A percentile compares a stretch with the other conserved stretches of the same genome.
Conservation (phyloP, 148 eudicot species). For the Cornus suecica region DNA sequence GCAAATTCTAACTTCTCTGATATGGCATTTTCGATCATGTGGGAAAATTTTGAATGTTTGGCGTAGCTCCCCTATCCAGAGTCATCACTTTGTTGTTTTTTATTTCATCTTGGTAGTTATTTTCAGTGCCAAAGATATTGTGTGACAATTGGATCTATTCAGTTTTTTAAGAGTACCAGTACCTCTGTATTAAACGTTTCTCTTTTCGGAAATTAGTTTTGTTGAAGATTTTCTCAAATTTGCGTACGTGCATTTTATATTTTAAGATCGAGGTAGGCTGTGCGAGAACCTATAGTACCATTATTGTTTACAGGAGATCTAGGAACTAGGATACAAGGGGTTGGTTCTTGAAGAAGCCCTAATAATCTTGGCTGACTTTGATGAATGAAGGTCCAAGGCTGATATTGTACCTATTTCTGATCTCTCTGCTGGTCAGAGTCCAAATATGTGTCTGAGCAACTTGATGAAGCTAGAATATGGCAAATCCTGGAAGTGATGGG, state of each 20-base stretch:
- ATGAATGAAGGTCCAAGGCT: too few species aligned
- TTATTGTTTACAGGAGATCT: too few species aligned
- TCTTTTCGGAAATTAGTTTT: neutral
- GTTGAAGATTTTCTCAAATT: neutral
- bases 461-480: too few species aligned
- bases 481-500: too few species aligned
- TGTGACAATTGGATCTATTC: slow-evolving; percentile 5
- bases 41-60: neutral
- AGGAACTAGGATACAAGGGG: too few species aligned
- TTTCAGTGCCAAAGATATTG: neutral
- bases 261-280: neutral
- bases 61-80: neutral
- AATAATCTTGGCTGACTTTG: too few species aligned
- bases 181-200: neutral
- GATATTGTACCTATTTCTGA: too few species aligned
- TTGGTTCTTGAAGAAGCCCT: neutral
- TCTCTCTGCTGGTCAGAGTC: too few species aligned
- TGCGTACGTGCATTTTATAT: neutral
- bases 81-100: neutral
- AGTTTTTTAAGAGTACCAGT: neutral
- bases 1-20: slow-evolving; percentile 4
- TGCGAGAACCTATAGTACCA: neutral
- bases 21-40: neutral
- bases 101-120: neutral
- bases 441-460: too few species aligned